phyloP scores from a whole-genome alignment of 805 yeast genomes.

The Pichia scutulata region DNA sequence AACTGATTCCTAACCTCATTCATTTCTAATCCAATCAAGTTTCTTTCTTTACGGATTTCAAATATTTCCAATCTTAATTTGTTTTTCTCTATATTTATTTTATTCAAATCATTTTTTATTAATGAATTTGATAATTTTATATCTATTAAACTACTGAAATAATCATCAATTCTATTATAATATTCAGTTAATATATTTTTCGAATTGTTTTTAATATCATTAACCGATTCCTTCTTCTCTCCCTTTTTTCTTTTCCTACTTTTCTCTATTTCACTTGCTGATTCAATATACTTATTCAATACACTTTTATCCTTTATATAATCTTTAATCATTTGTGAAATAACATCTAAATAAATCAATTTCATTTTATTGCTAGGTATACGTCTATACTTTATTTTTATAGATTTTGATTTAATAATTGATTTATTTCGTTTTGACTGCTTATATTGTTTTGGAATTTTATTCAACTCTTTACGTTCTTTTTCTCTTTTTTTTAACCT shows the following conservation, averaged over 20 bases:
- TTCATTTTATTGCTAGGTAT: constrained; percentile 23
- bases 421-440: neutral
- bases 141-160: constrained; percentile 30
- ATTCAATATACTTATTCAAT: constrained; percentile 8
- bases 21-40: constrained; percentile 9
- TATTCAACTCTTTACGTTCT: neutral
- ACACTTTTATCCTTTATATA: constrained; percentile 17
- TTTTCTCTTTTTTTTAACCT: neutral
- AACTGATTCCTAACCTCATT: constrained; percentile 4
- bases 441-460: neutral
- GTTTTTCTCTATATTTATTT: constrained; percentile 24
- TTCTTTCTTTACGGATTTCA: constrained; percentile 20
- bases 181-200: constrained; percentile 18
- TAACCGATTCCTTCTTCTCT: neutral
- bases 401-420: constrained; percentile 3
- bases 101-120: constrained; percentile 24
- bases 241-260: neutral
- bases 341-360: constrained; percentile 28
- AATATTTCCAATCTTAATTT: constrained; percentile 25
- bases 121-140: constrained; percentile 29
- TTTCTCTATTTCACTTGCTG: neutral
- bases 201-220: neutral
- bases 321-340: constrained; percentile 26
- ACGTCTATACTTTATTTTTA: constrained; percentile 21
- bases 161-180: constrained; percentile 16